These are phyloP conservation scores for Gomphus bonarii DNA, from an alignment of 1,284 basidiomycete species.

Conservation along the genomic window DNA sequence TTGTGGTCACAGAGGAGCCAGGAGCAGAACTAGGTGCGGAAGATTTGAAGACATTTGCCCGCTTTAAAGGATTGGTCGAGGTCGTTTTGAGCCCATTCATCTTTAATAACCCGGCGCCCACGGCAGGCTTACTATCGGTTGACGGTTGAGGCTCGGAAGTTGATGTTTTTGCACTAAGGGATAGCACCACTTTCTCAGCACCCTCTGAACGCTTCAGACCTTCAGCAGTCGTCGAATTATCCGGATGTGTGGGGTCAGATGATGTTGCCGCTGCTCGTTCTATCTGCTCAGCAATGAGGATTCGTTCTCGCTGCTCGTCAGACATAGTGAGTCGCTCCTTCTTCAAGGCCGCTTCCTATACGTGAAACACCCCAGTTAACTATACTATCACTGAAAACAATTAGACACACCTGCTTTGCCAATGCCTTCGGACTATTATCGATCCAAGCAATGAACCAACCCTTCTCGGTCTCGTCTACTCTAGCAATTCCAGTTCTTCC, in stretches of 20 bases:
- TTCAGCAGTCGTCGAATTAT: slow-evolving; percentile 26
- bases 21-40: background rate
- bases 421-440: slow-evolving; percentile 67
- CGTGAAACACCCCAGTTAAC: slow-evolving; percentile 10
- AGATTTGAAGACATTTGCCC: slow-evolving; percentile 67
- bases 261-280: slow-evolving; percentile 57
- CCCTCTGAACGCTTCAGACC: slow-evolving; percentile 68
- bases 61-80: slow-evolving; percentile 42
- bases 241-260: slow-evolving; percentile 17
- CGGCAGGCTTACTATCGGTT: slow-evolving; percentile 26
- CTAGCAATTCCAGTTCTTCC: slow-evolving; percentile 81
- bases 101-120: slow-evolving; percentile 36
- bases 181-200: slow-evolving; percentile 62
- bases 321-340: slow-evolving; percentile 87
- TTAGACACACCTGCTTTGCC: slow-evolving; percentile 59
- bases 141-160: slow-evolving; percentile 22
- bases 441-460: slow-evolving; percentile 95
- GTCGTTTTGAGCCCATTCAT: slow-evolving; percentile 37
- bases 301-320: slow-evolving; percentile 90
- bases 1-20: background rate
- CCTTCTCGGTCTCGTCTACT: slow-evolving; percentile 97
- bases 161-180: slow-evolving; percentile 47
- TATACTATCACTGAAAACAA: slow-evolving; percentile 4
- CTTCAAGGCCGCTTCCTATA: slow-evolving; percentile 78
- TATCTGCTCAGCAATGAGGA: slow-evolving; percentile 90